These are phyloP conservation scores for Mallotus repandus DNA, from an alignment of 441 rosid genomes.

Conservation along the genomic window DNA sequence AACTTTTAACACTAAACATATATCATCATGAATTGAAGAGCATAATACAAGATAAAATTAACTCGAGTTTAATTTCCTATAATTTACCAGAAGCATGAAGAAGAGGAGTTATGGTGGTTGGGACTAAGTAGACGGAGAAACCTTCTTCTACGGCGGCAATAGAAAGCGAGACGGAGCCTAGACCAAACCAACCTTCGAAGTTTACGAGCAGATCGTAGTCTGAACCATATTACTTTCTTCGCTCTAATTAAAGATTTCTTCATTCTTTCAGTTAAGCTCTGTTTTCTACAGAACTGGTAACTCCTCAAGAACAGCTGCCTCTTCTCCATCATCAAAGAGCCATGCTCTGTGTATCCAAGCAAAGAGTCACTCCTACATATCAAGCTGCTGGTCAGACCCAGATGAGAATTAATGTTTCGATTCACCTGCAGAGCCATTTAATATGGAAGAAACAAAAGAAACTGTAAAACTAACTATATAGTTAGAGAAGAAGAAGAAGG, in stretches of 20 bases:
- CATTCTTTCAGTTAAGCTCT: conserved; percentile 44
- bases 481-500: not conserved
- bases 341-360: conserved; percentile 25
- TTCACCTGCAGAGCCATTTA: not conserved
- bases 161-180: conserved; percentile 41
- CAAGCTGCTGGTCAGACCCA: conserved; percentile 12
- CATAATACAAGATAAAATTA: not conserved
- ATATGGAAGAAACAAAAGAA: not conserved
- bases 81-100: conserved; percentile 40
- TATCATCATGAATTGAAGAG: not conserved
- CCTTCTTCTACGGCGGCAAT: conserved; percentile 39
- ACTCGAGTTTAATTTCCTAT: not conserved
- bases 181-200: conserved; percentile 55
- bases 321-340: conserved; percentile 57
- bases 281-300: conserved; percentile 74
- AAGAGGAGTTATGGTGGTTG: conserved; percentile 18
- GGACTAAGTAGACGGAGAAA: conserved; percentile 37
- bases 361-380: conserved; percentile 17
- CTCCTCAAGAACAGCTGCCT: conserved; percentile 75
- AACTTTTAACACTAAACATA: not conserved
- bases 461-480: not conserved
- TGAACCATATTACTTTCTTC: conserved; percentile 45
- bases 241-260: conserved; percentile 39
- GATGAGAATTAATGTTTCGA: not conserved
- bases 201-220: conserved; percentile 47